Evolutionary conservation across 1,284 basidiomycete genomes (phyloP).

Genomic region (Acaromyces ingoldii): DNA sequence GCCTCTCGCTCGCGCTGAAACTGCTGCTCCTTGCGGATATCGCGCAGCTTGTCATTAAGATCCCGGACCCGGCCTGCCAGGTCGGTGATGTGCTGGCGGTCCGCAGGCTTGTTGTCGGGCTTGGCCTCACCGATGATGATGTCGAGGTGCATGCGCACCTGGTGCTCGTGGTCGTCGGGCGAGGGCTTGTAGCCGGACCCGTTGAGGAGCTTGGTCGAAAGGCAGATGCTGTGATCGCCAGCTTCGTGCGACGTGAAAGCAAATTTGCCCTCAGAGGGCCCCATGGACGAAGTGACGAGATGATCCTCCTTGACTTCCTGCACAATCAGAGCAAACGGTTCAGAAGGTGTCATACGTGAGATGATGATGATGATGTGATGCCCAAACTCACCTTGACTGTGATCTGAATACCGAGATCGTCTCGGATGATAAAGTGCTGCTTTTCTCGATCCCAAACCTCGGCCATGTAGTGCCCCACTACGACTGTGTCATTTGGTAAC

Average conservation of each 20-base stretch:
- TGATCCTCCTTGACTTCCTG: conserved; percentile 36
- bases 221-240: conserved; percentile 93
- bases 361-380: neutral
- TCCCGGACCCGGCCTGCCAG: conserved; percentile 81
- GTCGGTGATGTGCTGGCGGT: conserved; percentile 68
- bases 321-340: conserved; percentile 6
- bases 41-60: conserved; percentile 84
- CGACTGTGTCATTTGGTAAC: conserved; percentile 90
- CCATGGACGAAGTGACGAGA: conserved; percentile 69
- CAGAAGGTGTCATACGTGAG: neutral
- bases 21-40: conserved; percentile 90
- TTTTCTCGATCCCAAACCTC: conserved; percentile 77
- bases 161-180: conserved; percentile 59
- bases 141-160: conserved; percentile 91
- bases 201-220: conserved; percentile 64
- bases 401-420: conserved; percentile 79
- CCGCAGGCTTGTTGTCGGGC: conserved; percentile 57
- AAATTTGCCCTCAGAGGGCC: conserved; percentile 82
- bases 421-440: conserved; percentile 68
- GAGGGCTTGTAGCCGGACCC: conserved; percentile 1
- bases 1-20: conserved; percentile 90
- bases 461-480: conserved; percentile 71
- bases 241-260: conserved; percentile 95
- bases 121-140: conserved; percentile 83
- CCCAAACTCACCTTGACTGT: conserved; percentile 64